phyloP scores from a whole-genome alignment of 2,329 filamentous ascomycete genomes.

The Albophoma yamanashiensis region DNA sequence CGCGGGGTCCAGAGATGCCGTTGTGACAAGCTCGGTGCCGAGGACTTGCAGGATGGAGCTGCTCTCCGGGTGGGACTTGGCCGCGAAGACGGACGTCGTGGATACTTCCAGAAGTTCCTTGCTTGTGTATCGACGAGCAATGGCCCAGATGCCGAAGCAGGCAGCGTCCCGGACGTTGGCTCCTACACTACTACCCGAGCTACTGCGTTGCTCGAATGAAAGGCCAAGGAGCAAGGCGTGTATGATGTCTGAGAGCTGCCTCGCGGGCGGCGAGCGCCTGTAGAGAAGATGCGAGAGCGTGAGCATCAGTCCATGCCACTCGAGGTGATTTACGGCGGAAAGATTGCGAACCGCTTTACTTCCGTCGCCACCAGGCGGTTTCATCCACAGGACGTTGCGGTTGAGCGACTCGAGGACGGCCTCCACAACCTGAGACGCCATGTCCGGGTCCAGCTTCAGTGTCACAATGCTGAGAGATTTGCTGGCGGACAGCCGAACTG shows the following conservation, averaged over 20 bases:
- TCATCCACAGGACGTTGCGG: constrained; percentile 44
- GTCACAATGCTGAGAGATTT: constrained; percentile 87
- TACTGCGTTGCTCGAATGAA: constrained; percentile 78
- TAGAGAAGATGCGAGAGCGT: constrained; percentile 82
- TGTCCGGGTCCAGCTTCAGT: constrained; percentile 64
- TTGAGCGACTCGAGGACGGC: constrained; percentile 66
- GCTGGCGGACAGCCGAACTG: constrained; percentile 80
- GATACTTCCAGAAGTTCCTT: constrained; percentile 59
- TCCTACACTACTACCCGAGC: constrained; percentile 75
- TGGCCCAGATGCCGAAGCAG: constrained; percentile 91
- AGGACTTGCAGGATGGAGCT: constrained; percentile 61
- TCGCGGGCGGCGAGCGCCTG: constrained; percentile 64
- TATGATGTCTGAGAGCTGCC: constrained; percentile 62
- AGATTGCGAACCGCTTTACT: constrained; percentile 44
- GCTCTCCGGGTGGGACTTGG: constrained; percentile 21
- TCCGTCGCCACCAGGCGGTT: constrained; percentile 20
- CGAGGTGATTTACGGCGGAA: constrained; percentile 65
- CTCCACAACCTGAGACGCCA: constrained; percentile 81
- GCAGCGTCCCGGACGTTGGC: constrained; percentile 90
- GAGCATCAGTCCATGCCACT: constrained; percentile 88
- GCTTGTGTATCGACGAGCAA: constrained; percentile 80
- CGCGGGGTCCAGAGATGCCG: constrained; percentile 76
- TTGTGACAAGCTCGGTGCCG: constrained; percentile 69
- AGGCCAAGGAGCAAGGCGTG: constrained; percentile 69
- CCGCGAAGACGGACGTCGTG: constrained; percentile 30